These are phyloP conservation scores for Yamadazyma triangularis DNA, from an alignment of 1,139 yeast genomes.

Conservation along the genomic window DNA sequence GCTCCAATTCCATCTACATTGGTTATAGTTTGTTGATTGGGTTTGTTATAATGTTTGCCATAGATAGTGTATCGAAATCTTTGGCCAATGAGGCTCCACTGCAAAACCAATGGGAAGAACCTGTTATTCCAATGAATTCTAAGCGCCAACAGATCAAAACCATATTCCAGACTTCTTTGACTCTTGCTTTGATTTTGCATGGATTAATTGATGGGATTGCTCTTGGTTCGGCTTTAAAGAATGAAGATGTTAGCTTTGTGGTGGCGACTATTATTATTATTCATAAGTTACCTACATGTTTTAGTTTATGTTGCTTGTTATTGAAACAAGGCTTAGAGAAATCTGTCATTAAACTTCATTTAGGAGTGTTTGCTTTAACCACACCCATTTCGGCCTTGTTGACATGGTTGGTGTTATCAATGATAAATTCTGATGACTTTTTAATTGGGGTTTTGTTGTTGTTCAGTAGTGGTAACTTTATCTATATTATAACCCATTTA, in stretches of 20 bases:
- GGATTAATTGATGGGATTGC: constrained; percentile 75
- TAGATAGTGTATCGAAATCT: constrained; percentile 28
- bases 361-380: constrained; percentile 43
- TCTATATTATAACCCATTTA: constrained; percentile 52
- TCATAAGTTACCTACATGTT: constrained; percentile 75
- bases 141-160: constrained; percentile 5
- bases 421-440: constrained; percentile 27
- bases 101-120: constrained; percentile 2
- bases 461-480: constrained; percentile 70
- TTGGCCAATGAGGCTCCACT: background rate
- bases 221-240: constrained; percentile 56
- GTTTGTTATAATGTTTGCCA: constrained; percentile 45
- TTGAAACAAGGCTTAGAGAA: constrained; percentile 29
- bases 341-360: constrained; percentile 33
- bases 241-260: constrained; percentile 42
- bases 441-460: constrained; percentile 50
- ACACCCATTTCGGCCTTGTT: constrained; percentile 52
- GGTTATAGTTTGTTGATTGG: constrained; percentile 43
- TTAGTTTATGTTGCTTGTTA: constrained; percentile 60
- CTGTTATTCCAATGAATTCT: constrained; percentile 11
- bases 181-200: constrained; percentile 63
- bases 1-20: constrained; percentile 5
- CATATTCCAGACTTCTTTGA: constrained; percentile 33
- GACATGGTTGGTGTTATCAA: constrained; percentile 36
- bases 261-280: constrained; percentile 58